phyloP scores from a whole-genome alignment of 768 basidiomycete genomes.

The Mycena crocata region DNA sequence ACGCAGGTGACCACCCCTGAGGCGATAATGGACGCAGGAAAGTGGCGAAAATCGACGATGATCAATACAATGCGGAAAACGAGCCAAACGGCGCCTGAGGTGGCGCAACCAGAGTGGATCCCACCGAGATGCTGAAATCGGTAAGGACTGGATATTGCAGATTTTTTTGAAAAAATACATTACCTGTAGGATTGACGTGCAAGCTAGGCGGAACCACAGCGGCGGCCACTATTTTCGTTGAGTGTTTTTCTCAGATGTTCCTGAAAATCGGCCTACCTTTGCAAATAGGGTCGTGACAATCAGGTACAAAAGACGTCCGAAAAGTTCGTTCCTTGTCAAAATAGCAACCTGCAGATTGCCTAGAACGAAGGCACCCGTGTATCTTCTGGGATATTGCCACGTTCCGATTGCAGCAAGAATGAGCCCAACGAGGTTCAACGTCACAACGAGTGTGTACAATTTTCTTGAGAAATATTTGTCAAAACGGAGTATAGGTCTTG shows the following conservation, averaged over 20 bases:
- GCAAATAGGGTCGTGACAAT: slow-evolving; percentile 80
- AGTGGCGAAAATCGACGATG: slow-evolving; percentile 61
- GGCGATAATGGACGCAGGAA: slow-evolving; percentile 66
- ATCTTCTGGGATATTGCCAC: slow-evolving; percentile 75
- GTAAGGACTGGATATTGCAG: not conserved
- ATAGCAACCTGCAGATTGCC: slow-evolving; percentile 81
- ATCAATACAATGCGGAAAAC: slow-evolving; percentile 69
- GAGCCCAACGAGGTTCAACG: slow-evolving; percentile 70
- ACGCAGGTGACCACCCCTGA: slow-evolving; percentile 72
- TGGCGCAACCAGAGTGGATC: slow-evolving; percentile 86
- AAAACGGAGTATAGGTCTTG: not conserved
- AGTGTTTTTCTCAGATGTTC: not conserved
- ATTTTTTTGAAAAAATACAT: not conserved
- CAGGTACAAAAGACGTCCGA: slow-evolving; percentile 80
- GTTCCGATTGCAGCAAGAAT: slow-evolving; percentile 69
- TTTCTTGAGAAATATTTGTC: slow-evolving; percentile 57
- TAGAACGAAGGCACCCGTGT: slow-evolving; percentile 77
- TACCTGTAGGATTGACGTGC: slow-evolving; percentile 69
- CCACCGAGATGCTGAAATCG: slow-evolving; percentile 86
- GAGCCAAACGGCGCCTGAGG: slow-evolving; percentile 81
- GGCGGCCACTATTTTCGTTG: slow-evolving; percentile 58
- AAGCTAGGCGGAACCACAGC: slow-evolving; percentile 71
- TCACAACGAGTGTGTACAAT: slow-evolving; percentile 74
- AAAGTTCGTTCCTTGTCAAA: slow-evolving; percentile 85
- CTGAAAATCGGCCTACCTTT: slow-evolving; percentile 61